These are phyloP conservation scores for Lycium barbarum DNA, from an alignment of 257 asterid genomes.

Conservation along the genomic window DNA sequence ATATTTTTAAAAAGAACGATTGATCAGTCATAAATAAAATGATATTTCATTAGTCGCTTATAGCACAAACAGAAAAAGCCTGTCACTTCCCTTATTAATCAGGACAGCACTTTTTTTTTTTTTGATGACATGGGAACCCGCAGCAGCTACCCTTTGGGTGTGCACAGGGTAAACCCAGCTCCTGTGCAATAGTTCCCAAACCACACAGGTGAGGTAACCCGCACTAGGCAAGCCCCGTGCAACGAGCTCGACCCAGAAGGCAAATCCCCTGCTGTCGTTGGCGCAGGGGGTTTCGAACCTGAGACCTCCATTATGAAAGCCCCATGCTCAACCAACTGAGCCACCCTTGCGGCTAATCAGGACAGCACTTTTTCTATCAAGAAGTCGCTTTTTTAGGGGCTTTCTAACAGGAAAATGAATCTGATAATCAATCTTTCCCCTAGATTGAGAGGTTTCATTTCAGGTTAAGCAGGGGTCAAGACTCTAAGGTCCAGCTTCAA, in stretches of 20 bases:
- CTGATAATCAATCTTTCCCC: constrained; percentile 9
- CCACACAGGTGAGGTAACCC: too few species aligned
- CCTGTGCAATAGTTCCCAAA: too few species aligned
- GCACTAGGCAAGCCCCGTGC: too few species aligned
- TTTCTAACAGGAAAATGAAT: background rate
- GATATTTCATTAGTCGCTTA: constrained; percentile 17
- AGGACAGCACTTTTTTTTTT: background rate
- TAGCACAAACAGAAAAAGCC: constrained; percentile 14
- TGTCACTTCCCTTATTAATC: background rate
- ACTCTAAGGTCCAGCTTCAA: constrained; percentile 19
- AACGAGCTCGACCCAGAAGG: too few species aligned
- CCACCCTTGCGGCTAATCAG: too few species aligned
- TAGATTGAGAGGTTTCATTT: constrained; percentile 12
- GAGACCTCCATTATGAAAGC: too few species aligned
- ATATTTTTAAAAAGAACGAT: background rate
- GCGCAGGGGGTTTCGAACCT: too few species aligned
- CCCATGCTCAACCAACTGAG: too few species aligned
- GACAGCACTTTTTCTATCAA: background rate
- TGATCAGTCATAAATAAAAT: constrained; percentile 7
- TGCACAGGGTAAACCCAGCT: too few species aligned
- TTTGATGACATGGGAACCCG: too few species aligned
- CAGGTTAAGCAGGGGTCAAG: background rate
- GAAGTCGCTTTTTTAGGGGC: background rate
- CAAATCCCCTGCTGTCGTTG: too few species aligned
- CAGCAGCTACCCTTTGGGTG: too few species aligned